These are phyloP conservation scores for Choricystis sp. DNA, from an alignment of 139 green algal species.

Conservation along the genomic window DNA sequence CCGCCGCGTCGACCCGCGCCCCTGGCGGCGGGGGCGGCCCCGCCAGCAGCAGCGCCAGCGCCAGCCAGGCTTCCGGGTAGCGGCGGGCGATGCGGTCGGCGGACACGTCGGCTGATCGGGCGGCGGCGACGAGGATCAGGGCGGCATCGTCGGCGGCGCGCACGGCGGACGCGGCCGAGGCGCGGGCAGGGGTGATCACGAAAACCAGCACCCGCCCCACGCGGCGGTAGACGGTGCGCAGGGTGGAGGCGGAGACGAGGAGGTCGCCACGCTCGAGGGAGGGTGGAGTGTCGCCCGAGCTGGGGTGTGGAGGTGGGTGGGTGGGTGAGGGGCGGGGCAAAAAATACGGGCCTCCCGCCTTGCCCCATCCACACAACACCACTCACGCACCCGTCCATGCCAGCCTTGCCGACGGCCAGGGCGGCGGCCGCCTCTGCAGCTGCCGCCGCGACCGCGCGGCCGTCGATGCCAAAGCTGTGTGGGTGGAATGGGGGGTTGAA, in stretches of 20 bases:
- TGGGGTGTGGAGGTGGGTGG: background rate
- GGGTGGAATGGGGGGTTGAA: background rate
- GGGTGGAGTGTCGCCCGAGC: background rate
- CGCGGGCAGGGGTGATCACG: background rate
- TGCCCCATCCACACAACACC: background rate
- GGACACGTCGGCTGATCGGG: background rate
- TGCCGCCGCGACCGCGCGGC: background rate
- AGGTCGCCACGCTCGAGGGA: background rate
- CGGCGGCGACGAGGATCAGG: background rate
- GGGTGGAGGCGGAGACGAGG: background rate
- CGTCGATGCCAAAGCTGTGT: background rate
- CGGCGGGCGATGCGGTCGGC: background rate
- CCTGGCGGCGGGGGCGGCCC: no score
- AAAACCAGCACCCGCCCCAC: background rate
- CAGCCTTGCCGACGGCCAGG: background rate
- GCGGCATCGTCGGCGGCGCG: no score
- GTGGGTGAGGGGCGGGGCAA: no score
- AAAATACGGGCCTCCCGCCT: background rate
- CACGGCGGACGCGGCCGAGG: no score
- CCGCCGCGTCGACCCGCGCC: background rate
- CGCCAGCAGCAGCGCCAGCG: background rate
- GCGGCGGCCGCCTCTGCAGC: background rate
- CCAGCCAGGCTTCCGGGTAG: background rate
- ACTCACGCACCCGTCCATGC: background rate
- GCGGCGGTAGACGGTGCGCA: background rate